Conservation (phyloP, 176 grass and related monocot genomes). For the Paspalum notatum region DNA sequence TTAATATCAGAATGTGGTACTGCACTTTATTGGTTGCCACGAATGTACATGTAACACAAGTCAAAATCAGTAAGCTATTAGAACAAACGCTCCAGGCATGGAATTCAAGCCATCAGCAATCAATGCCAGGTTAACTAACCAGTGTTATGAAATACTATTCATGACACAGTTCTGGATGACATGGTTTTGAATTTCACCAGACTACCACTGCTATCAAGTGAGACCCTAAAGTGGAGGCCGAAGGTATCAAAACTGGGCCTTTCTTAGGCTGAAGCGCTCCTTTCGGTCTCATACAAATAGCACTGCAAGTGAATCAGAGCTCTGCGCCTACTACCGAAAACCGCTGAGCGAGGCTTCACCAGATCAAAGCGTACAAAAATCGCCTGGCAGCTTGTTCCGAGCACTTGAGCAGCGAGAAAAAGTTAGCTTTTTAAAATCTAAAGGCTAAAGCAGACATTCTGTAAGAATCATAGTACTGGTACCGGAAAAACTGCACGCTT, state of each 20-base stretch:
- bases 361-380: constrained; percentile 20
- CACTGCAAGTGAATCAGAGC: background rate
- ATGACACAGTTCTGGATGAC: background rate
- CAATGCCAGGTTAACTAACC: constrained; percentile 1
- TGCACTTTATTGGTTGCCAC: constrained; percentile 25
- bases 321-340: background rate
- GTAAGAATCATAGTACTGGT: background rate
- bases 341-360: background rate
- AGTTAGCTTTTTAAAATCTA: background rate
- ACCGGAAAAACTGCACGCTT: constrained; percentile 7
- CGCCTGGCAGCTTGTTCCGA: background rate
- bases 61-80: background rate
- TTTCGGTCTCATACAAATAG: background rate
- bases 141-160: constrained; percentile 24
- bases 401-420: background rate
- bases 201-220: background rate
- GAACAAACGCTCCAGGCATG: background rate
- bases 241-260: background rate
- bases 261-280: background rate
- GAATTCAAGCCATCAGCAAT: constrained; percentile 12
- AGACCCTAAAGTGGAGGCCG: background rate
- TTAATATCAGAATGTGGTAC: background rate
- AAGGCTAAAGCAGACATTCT: constrained; percentile 5
- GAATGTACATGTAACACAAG: background rate
- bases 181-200: background rate